Evolutionary conservation across 495 filamentous ascomycete genomes (phyloP), one percentile per base, ranked within the genome.

Genomic region (Cercophora samala): DNA sequence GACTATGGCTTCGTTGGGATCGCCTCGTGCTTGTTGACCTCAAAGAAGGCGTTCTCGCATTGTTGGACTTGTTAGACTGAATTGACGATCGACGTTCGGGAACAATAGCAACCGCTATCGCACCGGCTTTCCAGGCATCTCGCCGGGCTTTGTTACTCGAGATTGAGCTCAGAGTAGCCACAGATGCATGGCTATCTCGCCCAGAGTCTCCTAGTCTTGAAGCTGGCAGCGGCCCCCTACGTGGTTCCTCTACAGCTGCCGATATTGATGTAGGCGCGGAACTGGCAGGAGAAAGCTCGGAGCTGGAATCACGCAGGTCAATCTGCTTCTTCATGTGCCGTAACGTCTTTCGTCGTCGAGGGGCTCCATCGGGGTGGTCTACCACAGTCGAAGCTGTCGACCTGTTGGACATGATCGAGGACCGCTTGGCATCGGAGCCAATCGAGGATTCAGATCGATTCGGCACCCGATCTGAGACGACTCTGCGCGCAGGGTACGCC

Each of bases 21-120:
- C 73, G 77, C 42, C 79, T 76, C 66, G 84, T 87, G 70, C 82
- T 82, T 42, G 81, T 84, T 18, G 84, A 85, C 67, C 84, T 77
- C 22, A 86, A 75, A 15, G 84, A 86, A 5, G 82, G 82, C 37
- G 80, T 77, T 22, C 74, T 79, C 63, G 72, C 72, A 37, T 65
- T 73, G 52, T 66, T 74, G 54, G 85, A 87, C 56, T 84, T 73
- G 29, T 66, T 74, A 52, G 85, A 87, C 56, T 84, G 86, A 11
- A 90, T 75, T 15, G 90, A 92, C 13, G 89, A 87, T 22, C 76
- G 82, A 53, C 90, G 83, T 55, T 91, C 83, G 15, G 91, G 91
- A 53, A 92, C 86, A 21, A 92, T 85, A 18, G 91, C 85, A 60
- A 92, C 89, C 5, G 89, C 89, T 62, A 90, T 89, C 5, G 77